Evolutionary conservation across 2,329 filamentous ascomycete species (phyloP).

Genomic region (Alternaria viburni): DNA sequence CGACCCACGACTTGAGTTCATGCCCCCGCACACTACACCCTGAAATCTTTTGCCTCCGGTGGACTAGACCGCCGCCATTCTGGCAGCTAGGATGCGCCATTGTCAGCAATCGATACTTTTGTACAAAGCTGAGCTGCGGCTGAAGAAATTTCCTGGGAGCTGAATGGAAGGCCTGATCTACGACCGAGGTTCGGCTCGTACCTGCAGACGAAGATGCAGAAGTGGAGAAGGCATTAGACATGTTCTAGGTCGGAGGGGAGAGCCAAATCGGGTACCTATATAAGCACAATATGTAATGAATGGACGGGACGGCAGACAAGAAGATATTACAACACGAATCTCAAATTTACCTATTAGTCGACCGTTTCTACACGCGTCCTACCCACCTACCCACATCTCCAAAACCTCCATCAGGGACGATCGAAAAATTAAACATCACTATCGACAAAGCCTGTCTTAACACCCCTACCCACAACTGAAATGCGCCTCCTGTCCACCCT

Average conservation of each 20-base stretch:
- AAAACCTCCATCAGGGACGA: not conserved
- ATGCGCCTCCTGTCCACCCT: conserved; percentile 5
- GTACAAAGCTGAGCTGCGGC: not conserved
- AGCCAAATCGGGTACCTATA: not conserved
- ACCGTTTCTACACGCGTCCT: not conserved
- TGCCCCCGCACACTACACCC: conserved; percentile 2
- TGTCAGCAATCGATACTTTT: not conserved
- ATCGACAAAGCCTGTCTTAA: not conserved
- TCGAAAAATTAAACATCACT: not conserved
- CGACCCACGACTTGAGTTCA: not conserved
- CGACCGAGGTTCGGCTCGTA: not conserved
- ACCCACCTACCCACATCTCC: not conserved
- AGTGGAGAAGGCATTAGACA: not conserved
- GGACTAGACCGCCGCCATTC: not conserved
- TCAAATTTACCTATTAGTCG: not conserved
- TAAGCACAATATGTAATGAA: not conserved
- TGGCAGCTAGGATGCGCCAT: not conserved
- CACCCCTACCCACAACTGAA: not conserved
- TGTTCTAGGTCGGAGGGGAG: not conserved
- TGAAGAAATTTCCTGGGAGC: not conserved
- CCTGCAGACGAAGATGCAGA: not conserved
- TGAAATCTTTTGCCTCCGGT: not conserved
- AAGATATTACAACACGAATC: not conserved
- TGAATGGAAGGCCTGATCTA: not conserved
- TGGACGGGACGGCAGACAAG: not conserved